Evolutionary conservation across 768 basidiomycete genomes (phyloP), one percentile per base, ranked within the genome.

Genomic region (Dendrothele bispora): DNA sequence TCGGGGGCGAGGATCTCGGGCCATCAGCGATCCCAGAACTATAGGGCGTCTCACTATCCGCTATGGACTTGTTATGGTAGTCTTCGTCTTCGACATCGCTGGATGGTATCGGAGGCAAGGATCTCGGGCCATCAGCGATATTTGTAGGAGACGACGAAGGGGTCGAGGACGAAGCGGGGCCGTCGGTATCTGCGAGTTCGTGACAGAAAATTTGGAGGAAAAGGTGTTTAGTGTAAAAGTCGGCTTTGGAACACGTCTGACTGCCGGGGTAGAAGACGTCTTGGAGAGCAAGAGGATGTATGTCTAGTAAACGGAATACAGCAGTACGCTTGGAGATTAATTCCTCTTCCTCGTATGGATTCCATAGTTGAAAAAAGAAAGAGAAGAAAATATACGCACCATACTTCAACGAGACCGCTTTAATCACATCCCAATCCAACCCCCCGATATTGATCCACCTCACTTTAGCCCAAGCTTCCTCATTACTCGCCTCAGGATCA

Each of bases 381-480:
- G 39, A n/a, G 22, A 5, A 25, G 28, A 37, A 35, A 52, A 20
- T 24, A 29, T 2, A 59, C 71, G 49, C 48, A 83, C 83, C 76
- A 56, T 82, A 84, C 53, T 71, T 72, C 11, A 86, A 55, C 24
- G 81, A 80, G 22, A 86, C 57, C 2, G 75, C 71, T 52, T 80
- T 81, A 35, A 88, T 67, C 12, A 87, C 79, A 53, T 79, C 76
- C 83, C 83, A 86, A 52, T 78, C 70, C 36, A 75, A 59, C 0
- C 84, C 84, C 7, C 76, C 77, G 45, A 86, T 71, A 54, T 84
- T 82, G 47, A 85, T 82, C 83, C 83, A 86, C 36, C 85, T 64
- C 3, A 80, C 77, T 43, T 67, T 76, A 55, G 61, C 74, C 77
- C 67, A 75, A 1, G 65, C 54, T 51, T 68, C 64, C 48, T 60